Evolutionary conservation across 306 rosid species (phyloP).

Genomic region (Cercis canadensis): DNA sequence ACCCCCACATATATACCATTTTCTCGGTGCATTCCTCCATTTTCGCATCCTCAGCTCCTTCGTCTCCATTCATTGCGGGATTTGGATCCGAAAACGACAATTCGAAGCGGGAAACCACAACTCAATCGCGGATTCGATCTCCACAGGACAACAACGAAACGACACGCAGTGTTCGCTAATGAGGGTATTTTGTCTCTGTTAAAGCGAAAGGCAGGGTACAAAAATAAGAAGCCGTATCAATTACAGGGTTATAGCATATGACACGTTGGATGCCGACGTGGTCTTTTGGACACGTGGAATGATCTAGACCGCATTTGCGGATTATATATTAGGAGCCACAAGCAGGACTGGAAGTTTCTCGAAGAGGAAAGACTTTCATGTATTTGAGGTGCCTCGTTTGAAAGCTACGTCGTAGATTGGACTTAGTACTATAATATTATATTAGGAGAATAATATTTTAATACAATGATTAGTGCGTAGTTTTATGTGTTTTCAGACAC

Average conservation of each 20-base stretch:
- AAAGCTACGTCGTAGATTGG: constrained; percentile 39
- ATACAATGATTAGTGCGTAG: too few species aligned
- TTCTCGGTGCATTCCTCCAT: constrained; percentile 49
- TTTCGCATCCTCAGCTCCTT: constrained; percentile 40
- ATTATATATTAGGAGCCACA: constrained; percentile 21
- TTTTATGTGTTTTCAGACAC: too few species aligned
- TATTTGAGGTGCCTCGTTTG: constrained; percentile 13
- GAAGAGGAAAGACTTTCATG: constrained; percentile 42
- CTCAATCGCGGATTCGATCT: neutral
- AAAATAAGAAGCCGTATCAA: constrained; percentile 40
- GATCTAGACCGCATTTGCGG: constrained; percentile 37
- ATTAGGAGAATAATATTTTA: too few species aligned
- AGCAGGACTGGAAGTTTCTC: constrained; percentile 55
- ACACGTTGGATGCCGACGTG: constrained; percentile 62
- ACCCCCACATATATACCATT: constrained; percentile 83
- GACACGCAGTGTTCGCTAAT: constrained; percentile 1
- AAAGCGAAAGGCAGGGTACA: neutral
- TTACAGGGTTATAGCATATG: constrained; percentile 42
- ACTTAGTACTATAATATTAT: neutral
- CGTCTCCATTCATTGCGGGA: constrained; percentile 59
- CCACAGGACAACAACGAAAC: neutral
- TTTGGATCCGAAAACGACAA: neutral
- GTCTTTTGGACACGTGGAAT: constrained; percentile 48
- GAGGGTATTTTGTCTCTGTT: too few species aligned
- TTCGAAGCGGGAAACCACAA: too few species aligned